phyloP scores from a whole-genome alignment of 2,329 filamentous ascomycete genomes.

The Colletotrichum graminicola region DNA sequence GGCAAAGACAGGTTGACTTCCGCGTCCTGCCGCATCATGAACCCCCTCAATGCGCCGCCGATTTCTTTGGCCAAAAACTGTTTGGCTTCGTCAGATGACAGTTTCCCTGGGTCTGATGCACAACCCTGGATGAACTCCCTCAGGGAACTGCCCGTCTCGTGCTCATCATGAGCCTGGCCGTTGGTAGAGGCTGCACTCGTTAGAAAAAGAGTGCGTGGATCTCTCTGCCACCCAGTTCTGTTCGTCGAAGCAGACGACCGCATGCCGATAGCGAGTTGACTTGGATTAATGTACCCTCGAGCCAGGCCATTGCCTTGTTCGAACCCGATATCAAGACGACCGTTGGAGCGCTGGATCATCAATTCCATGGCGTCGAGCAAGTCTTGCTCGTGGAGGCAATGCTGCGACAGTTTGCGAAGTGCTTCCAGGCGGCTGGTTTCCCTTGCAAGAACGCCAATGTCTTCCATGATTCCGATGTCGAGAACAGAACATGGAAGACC shows the following conservation, averaged over 20 bases:
- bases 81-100: conserved; percentile 16
- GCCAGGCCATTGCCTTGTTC: no score
- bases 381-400: conserved; percentile 43
- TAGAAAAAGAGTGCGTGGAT: conserved; percentile 44
- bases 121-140: conserved; percentile 21
- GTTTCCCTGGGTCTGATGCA: neutral
- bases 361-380: conserved; percentile 41
- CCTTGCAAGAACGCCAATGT: conserved; percentile 52
- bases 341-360: conserved; percentile 28
- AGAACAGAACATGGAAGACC: conserved; percentile 56
- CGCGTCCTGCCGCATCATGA: conserved; percentile 41
- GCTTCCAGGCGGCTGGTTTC: conserved; percentile 39
- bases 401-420: conserved; percentile 29
- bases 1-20: conserved; percentile 10
- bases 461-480: conserved; percentile 55
- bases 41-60: conserved; percentile 15
- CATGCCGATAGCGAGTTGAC: conserved; percentile 42
- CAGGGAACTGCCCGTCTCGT: neutral
- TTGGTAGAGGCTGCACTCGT: neutral
- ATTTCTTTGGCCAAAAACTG: conserved; percentile 29
- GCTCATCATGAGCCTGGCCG: conserved; percentile 25
- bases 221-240: conserved; percentile 43
- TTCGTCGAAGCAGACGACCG: conserved; percentile 24
- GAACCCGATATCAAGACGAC: neutral
- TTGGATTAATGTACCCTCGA: conserved; percentile 36